These are phyloP conservation scores for Rauvolfia tetraphylla DNA, from an alignment of 257 asterid genomes.

Conservation along the genomic window DNA sequence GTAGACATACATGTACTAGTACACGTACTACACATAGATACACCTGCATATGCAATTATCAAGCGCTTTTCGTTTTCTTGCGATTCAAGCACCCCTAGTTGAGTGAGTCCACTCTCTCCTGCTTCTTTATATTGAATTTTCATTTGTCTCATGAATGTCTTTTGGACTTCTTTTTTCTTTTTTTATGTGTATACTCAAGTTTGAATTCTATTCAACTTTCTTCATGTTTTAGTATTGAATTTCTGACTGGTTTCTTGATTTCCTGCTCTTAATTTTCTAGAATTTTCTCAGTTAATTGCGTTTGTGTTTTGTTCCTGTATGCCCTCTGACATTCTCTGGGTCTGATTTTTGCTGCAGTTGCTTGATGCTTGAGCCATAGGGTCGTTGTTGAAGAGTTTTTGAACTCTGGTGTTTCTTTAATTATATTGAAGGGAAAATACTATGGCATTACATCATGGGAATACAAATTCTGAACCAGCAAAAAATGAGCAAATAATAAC, in stretches of 20 bases:
- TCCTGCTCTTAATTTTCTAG: not conserved
- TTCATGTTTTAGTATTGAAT: not conserved
- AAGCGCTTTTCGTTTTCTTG: constrained; percentile 6
- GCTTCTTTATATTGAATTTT: not conserved
- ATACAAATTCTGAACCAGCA: constrained; percentile 62
- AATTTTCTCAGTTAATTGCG: not conserved
- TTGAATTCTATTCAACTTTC: not conserved
- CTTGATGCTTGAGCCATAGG: not conserved
- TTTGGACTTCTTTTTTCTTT: not conserved
- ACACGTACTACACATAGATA: too few species aligned
- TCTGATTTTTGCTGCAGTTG: not conserved
- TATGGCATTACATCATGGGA: constrained; percentile 68
- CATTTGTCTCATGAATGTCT: not conserved
- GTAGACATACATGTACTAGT: not conserved
- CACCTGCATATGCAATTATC: not conserved
- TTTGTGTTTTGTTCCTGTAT: not conserved
- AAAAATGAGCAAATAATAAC: constrained; percentile 85
- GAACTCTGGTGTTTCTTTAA: not conserved
- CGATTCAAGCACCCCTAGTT: not conserved
- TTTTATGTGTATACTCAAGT: not conserved
- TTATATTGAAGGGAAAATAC: not conserved
- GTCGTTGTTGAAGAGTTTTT: not conserved
- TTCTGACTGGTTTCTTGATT: not conserved
- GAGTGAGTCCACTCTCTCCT: constrained; percentile 9
- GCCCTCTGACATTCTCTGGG: not conserved